Percentiles rank a stretch among this genome's conserved stretches.
Evolutionary conservation across 2,329 filamentous ascomycete genomes (phyloP).

Genomic region (Apiospora phragmitis): DNA sequence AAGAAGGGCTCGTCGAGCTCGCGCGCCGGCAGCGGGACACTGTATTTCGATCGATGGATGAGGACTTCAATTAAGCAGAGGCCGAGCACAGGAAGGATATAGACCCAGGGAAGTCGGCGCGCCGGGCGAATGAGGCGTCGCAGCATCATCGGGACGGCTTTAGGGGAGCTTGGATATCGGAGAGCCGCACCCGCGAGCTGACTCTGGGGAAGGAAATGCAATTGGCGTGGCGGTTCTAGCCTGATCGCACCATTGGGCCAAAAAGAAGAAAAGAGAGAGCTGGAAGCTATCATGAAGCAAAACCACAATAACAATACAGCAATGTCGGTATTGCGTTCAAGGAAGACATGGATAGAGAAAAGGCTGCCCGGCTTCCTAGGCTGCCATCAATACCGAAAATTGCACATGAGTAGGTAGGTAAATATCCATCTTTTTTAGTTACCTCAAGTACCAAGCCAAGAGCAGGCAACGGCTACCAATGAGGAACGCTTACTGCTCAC

Average conservation of each 20-base stretch:
- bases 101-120: constrained; percentile 30
- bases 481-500: not conserved
- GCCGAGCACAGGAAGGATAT: constrained; percentile 30
- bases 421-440: not conserved
- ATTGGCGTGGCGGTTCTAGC: not conserved
- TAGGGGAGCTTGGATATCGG: not conserved
- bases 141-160: constrained; percentile 19
- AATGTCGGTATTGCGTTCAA: not conserved
- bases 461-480: not conserved
- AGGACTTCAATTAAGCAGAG: constrained; percentile 35
- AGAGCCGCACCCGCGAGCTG: constrained; percentile 4
- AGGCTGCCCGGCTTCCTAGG: not conserved
- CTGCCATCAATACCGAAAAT: not conserved
- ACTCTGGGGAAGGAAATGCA: not conserved
- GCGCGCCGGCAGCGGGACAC: constrained; percentile 33
- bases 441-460: too few relatives aligned
- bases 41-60: constrained; percentile 35
- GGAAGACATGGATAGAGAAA: not conserved
- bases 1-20: constrained; percentile 42
- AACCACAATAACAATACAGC: not conserved
- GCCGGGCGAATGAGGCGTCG: constrained; percentile 33
- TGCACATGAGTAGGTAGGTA: not conserved
- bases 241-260: not conserved
- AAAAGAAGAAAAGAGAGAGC: not conserved
- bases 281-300: not conserved